These are phyloP conservation scores for Eudorina sp. DNA, from an alignment of 139 green algal species.

Conservation along the genomic window DNA sequence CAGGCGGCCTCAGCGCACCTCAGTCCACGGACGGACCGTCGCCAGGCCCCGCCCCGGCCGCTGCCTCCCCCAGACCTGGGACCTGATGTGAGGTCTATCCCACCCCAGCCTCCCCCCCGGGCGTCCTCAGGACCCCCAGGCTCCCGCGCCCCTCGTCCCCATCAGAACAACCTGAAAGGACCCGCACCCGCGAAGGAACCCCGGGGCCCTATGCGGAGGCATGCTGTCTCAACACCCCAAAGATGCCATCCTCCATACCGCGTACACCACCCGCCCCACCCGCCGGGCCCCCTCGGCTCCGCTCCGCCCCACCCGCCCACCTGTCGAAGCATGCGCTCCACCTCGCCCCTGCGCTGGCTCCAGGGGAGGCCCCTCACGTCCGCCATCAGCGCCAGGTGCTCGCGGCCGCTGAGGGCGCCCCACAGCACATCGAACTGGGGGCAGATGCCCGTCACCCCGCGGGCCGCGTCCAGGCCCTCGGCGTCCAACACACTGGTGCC, in stretches of 20 bases:
- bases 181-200: too few species aligned
- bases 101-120: too few species aligned
- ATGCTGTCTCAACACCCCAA: not conserved
- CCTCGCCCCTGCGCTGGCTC: not conserved
- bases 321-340: constrained; percentile 50
- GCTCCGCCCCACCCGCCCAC: not conserved
- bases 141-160: too few species aligned
- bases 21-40: too few species aligned
- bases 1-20: too few species aligned
- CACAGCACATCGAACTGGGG: constrained; percentile 93
- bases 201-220: too few species aligned
- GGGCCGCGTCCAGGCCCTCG: constrained; percentile 49
- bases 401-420: constrained; percentile 73
- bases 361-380: constrained; percentile 61
- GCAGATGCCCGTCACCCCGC: constrained; percentile 80
- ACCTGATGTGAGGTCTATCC: too few species aligned
- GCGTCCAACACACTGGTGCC: constrained; percentile 69
- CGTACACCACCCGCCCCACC: not conserved
- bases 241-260: not conserved
- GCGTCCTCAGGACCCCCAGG: too few species aligned
- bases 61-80: too few species aligned
- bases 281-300: not conserved
- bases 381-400: constrained; percentile 66
- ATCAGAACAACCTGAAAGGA: too few species aligned
- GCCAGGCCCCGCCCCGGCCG: too few species aligned